These are phyloP conservation scores for Hydnomerulius pinastri DNA, from an alignment of 768 basidiomycete species.

Conservation along the genomic window DNA sequence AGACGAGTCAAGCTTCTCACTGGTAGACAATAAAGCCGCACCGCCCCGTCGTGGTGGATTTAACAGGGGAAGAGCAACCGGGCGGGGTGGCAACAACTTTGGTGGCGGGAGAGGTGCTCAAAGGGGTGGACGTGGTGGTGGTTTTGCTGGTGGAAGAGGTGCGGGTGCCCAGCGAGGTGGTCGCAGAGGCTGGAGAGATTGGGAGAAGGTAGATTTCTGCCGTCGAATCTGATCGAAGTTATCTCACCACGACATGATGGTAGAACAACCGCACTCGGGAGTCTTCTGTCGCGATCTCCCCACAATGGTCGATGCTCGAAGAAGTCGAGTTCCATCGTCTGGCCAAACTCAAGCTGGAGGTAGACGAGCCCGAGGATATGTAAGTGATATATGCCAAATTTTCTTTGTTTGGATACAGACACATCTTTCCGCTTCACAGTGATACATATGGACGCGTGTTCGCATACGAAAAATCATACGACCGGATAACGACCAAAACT, in stretches of 20 bases:
- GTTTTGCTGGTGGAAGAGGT: conserved; percentile 43
- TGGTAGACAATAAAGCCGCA: conserved; percentile 87
- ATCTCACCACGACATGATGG: conserved; percentile 8
- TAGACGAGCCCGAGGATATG: conserved; percentile 91
- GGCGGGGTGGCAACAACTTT: conserved; percentile 38
- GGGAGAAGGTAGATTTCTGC: conserved; percentile 75
- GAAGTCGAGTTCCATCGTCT: conserved; percentile 96
- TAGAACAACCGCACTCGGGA: conserved; percentile 85
- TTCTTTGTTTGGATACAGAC: not conserved
- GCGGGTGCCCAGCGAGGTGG: conserved; percentile 37
- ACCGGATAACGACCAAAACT: conserved; percentile 91
- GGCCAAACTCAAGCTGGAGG: conserved; percentile 88
- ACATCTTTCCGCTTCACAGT: conserved; percentile 39
- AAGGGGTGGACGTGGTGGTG: conserved; percentile 47
- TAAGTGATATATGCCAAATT: conserved; percentile 41
- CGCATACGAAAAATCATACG: conserved; percentile 92
- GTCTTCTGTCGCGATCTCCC: conserved; percentile 89
- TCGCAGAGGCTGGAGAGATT: conserved; percentile 85
- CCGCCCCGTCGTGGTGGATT: conserved; percentile 73
- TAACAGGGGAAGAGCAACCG: conserved; percentile 47
- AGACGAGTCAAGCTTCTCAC: conserved; percentile 94
- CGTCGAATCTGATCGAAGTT: not conserved
- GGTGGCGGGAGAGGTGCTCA: conserved; percentile 45
- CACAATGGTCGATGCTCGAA: conserved; percentile 93
- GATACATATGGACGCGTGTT: conserved; percentile 88